These are phyloP conservation scores for Boletus reticuloceps DNA, from an alignment of 768 basidiomycete genomes.

Conservation along the genomic window DNA sequence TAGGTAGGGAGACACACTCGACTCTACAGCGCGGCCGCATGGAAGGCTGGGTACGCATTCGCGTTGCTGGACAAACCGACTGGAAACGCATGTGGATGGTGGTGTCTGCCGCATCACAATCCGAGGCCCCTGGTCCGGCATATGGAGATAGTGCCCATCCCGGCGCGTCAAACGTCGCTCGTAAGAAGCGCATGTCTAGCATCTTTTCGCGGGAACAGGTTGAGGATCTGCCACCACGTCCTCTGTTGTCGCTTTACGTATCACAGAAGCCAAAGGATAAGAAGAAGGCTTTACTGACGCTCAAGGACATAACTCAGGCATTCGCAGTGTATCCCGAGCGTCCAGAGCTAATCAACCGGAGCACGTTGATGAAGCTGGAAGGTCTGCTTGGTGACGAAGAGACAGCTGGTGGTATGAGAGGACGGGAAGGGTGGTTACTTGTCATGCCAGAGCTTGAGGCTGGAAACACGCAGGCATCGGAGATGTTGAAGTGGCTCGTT, in stretches of 20 bases:
- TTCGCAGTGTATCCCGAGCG: slow-evolving; percentile 96
- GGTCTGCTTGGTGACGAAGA: slow-evolving; percentile 78
- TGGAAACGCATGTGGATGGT: slow-evolving; percentile 94
- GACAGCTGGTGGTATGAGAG: slow-evolving; percentile 62
- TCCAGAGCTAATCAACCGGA: slow-evolving; percentile 85
- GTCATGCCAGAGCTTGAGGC: slow-evolving; percentile 86
- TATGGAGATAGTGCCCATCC: slow-evolving; percentile 28
- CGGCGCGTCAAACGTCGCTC: slow-evolving; percentile 19
- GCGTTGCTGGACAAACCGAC: slow-evolving; percentile 95
- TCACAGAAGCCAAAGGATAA: slow-evolving; percentile 71
- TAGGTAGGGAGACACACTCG: slow-evolving; percentile 51
- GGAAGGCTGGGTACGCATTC: slow-evolving; percentile 90
- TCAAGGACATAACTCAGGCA: slow-evolving; percentile 73
- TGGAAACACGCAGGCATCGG: slow-evolving; percentile 59
- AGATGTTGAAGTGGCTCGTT: slow-evolving; percentile 90
- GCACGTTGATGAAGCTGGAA: slow-evolving; percentile 91
- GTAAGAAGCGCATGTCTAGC: slow-evolving; percentile 55
- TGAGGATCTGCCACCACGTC: slow-evolving; percentile 34
- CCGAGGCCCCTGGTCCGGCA: slow-evolving; percentile 20
- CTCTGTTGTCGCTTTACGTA: slow-evolving; percentile 55
- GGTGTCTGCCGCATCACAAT: slow-evolving; percentile 49
- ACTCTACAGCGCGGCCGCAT: slow-evolving; percentile 69
- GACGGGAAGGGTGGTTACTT: slow-evolving; percentile 80
- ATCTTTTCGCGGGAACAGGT: slow-evolving; percentile 58
- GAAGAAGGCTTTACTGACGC: slow-evolving; percentile 67